Conservation (phyloP, 208 protist genomes). For the Leishmania turanica region DNA sequence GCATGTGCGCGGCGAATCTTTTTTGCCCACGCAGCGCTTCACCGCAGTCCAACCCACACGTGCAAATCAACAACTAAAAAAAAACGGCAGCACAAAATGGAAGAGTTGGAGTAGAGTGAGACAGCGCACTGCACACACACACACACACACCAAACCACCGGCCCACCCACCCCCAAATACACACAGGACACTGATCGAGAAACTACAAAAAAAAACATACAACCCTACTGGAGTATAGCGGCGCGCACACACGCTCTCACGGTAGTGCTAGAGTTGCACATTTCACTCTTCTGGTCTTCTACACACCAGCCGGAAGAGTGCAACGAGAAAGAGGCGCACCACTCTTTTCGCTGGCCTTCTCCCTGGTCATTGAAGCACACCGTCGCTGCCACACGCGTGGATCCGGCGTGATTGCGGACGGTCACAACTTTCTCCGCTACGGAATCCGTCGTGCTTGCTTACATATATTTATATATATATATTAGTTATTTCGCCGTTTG, state of each 20-base stretch:
- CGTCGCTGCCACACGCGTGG: background rate
- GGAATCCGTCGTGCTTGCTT: background rate
- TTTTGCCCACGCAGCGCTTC: background rate
- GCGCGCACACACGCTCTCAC: background rate
- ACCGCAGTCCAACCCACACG: background rate
- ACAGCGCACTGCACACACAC: background rate
- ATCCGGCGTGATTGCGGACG: background rate
- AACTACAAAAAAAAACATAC: background rate
- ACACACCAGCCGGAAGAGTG: background rate
- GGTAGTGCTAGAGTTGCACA: background rate
- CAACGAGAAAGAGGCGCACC: background rate
- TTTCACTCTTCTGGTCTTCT: background rate
- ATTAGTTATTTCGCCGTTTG: background rate
- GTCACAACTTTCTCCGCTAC: background rate
- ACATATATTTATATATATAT: no score
- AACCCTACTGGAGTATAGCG: background rate
- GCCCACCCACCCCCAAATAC: background rate
- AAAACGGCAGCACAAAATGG: background rate
- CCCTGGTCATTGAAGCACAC: background rate
- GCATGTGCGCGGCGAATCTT: background rate
- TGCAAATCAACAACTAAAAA: background rate
- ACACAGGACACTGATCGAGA: background rate
- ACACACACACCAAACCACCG: no score
- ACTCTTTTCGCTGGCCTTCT: background rate
- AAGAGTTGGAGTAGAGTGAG: background rate